phyloP scores from a whole-genome alignment of 192 early-diverging fungal species.

The Linnemannia elongata region DNA sequence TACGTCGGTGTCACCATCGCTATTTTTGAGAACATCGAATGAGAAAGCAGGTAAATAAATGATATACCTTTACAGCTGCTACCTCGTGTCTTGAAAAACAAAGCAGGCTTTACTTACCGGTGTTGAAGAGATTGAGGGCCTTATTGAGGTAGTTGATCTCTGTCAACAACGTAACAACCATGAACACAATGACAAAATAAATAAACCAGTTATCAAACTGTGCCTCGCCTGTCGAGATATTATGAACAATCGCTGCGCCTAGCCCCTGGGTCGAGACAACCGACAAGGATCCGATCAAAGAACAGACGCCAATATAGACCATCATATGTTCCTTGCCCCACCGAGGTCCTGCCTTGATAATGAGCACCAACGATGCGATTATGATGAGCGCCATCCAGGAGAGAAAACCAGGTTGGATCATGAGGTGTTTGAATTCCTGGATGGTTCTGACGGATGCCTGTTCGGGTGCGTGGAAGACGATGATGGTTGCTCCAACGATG shows the following conservation, averaged over 20 bases:
- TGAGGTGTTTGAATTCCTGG: slow-evolving; percentile 82
- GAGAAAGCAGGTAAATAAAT: background rate
- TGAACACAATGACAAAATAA: slow-evolving; percentile 83
- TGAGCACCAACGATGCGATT: slow-evolving; percentile 72
- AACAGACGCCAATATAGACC: slow-evolving; percentile 93
- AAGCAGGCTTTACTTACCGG: slow-evolving; percentile 42
- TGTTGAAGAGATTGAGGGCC: slow-evolving; percentile 91
- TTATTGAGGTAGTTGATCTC: slow-evolving; percentile 99
- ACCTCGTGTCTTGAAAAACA: background rate
- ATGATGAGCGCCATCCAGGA: slow-evolving; percentile 77
- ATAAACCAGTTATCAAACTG: slow-evolving; percentile 88
- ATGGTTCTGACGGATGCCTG: slow-evolving; percentile 81
- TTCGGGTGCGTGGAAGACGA: slow-evolving; percentile 88
- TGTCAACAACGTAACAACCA: slow-evolving; percentile 83
- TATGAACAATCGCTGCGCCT: slow-evolving; percentile 88
- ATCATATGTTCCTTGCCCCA: slow-evolving; percentile 87
- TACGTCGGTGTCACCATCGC: slow-evolving; percentile 91
- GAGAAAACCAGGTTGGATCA: slow-evolving; percentile 80
- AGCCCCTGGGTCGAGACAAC: slow-evolving; percentile 91
- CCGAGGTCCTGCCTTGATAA: slow-evolving; percentile 79
- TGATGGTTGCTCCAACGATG: slow-evolving; percentile 86
- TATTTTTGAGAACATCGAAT: background rate
- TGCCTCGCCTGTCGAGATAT: slow-evolving; percentile 82
- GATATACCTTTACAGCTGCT: background rate
- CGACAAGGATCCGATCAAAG: slow-evolving; percentile 89